Percentiles rank a stretch among this genome's conserved stretches.
phyloP scores from a whole-genome alignment of 371 early-diverging fungal species.

The Haplosporangium sp. region DNA sequence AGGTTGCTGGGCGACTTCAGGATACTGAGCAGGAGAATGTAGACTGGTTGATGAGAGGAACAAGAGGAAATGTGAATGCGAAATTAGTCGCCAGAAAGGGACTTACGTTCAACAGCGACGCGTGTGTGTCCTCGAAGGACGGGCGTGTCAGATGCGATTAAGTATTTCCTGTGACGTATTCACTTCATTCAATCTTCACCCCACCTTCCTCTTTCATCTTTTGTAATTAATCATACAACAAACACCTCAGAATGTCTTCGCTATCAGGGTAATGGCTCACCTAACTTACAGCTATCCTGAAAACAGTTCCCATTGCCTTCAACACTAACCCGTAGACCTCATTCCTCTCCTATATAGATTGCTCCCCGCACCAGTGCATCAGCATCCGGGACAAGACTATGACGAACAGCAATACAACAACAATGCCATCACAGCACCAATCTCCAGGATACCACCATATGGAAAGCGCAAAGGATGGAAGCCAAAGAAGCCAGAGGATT shows the following conservation, averaged over 20 bases:
- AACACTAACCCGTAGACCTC: background rate
- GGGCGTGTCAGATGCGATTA: too few species aligned
- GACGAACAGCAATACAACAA: slow-evolving; percentile 33
- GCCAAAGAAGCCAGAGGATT: slow-evolving; percentile 88
- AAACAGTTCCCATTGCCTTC: background rate
- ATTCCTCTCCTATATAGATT: slow-evolving; percentile 12
- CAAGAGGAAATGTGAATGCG: too few species aligned
- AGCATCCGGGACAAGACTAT: slow-evolving; percentile 42
- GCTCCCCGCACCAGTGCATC: slow-evolving; percentile 50
- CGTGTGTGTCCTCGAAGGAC: too few species aligned
- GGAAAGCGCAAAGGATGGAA: slow-evolving; percentile 83
- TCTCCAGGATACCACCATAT: slow-evolving; percentile 78
- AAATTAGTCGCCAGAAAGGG: too few species aligned
- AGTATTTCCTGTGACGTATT: too few species aligned
- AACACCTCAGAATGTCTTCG: slow-evolving; percentile 26
- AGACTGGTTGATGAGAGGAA: too few species aligned
- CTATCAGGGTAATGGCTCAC: slow-evolving; percentile 34
- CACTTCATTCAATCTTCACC: too few species aligned
- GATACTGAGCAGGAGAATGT: too few species aligned
- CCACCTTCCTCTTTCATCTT: too few species aligned
- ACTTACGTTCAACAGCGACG: too few species aligned
- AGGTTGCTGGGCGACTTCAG: too few species aligned
- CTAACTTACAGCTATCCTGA: background rate
- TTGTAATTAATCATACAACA: too few species aligned
- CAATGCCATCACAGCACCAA: slow-evolving; percentile 53